Evolutionary conservation across 106 monocot genomes (phyloP).

Genomic region (Ottelia alismoides): DNA sequence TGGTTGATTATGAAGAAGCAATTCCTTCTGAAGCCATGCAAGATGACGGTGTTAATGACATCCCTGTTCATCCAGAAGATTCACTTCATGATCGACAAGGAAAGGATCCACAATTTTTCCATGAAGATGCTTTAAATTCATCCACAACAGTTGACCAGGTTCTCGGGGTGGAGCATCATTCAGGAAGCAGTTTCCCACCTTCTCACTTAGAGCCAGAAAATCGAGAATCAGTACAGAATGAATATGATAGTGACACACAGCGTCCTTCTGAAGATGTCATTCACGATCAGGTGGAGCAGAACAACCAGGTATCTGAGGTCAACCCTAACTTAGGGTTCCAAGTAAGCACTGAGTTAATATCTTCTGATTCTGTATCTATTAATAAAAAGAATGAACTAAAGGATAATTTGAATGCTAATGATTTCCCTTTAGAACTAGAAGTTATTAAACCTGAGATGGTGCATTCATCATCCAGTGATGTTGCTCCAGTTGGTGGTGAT

Average conservation of each 20-base stretch:
- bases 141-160: no score
- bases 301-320: slow-evolving; percentile 89
- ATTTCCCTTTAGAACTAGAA: slow-evolving; percentile 86
- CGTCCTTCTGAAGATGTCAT: slow-evolving; percentile 22
- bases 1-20: no score
- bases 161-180: no score
- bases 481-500: slow-evolving; percentile 30
- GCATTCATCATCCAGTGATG: slow-evolving; percentile 44
- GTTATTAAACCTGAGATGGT: slow-evolving; percentile 59
- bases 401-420: slow-evolving; percentile 85
- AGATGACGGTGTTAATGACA: no score
- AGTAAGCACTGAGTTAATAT: slow-evolving; percentile 80
- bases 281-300: slow-evolving; percentile 15
- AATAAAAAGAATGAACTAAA: slow-evolving; percentile 77
- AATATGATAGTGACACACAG: slow-evolving; percentile 21
- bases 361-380: slow-evolving; percentile 67
- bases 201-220: no score
- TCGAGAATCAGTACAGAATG: no score
- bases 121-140: no score
- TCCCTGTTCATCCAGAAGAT: no score
- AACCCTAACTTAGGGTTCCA: slow-evolving; percentile 62
- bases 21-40: no score
- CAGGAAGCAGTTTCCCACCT: no score
- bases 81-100: no score
- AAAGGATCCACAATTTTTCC: no score